These are phyloP conservation scores for Zygosaccharomyces rouxii DNA, from an alignment of 805 yeast genomes.

Conservation along the genomic window DNA sequence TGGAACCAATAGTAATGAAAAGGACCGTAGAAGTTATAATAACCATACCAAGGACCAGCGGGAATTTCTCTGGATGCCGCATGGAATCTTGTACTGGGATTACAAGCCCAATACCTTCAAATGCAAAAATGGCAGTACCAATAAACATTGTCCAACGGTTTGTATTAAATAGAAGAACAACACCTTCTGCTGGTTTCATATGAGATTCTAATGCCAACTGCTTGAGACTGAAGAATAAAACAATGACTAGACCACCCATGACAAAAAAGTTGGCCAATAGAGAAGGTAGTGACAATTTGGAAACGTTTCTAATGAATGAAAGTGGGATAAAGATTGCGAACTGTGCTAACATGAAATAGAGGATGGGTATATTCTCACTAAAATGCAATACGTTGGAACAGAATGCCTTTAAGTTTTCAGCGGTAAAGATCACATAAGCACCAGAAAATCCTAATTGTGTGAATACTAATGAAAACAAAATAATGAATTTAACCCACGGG, in stretches of 20 bases:
- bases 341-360: conserved; percentile 50
- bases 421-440: conserved; percentile 75
- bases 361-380: conserved; percentile 34
- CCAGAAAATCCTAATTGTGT: conserved; percentile 80
- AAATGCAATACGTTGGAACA: conserved; percentile 44
- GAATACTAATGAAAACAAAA: conserved; percentile 57
- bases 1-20: conserved; percentile 58
- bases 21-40: conserved; percentile 57
- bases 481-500: conserved; percentile 56
- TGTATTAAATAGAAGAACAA: conserved; percentile 48
- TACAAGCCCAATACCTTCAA: conserved; percentile 79
- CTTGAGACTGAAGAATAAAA: conserved; percentile 49
- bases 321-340: conserved; percentile 59
- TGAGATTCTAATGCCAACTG: conserved; percentile 26
- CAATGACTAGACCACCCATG: conserved; percentile 59
- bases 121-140: conserved; percentile 84
- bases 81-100: conserved; percentile 81
- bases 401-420: conserved; percentile 67
- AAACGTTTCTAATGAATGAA: conserved; percentile 69
- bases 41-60: conserved; percentile 57
- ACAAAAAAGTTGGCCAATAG: conserved; percentile 68
- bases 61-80: conserved; percentile 70
- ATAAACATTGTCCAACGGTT: conserved; percentile 65
- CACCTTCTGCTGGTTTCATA: conserved; percentile 48
- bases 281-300: conserved; percentile 68